Evolutionary conservation across 495 filamentous ascomycete genomes (phyloP).

Genomic region (Penicillium psychrofluorescens): DNA sequence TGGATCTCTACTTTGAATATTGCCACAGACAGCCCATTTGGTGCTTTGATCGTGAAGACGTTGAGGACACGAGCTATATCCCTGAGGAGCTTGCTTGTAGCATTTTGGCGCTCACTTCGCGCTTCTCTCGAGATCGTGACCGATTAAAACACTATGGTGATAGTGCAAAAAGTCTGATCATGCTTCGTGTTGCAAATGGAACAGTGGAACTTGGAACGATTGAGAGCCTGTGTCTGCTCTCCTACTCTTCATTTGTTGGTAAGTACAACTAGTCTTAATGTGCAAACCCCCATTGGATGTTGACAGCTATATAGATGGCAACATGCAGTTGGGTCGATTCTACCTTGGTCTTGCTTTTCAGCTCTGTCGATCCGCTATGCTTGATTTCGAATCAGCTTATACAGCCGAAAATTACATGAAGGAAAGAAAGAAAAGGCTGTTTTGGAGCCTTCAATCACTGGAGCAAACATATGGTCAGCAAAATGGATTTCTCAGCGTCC

Average conservation of each 20-base stretch:
- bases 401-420: slow-evolving; percentile 16
- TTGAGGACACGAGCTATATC: slow-evolving; percentile 25
- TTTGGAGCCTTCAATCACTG: slow-evolving; percentile 38
- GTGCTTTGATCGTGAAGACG: slow-evolving; percentile 39
- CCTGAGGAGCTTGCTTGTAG: slow-evolving; percentile 37
- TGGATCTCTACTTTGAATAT: slow-evolving; percentile 38
- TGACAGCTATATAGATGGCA: slow-evolving; percentile 26
- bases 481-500: slow-evolving; percentile 27
- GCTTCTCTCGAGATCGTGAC: slow-evolving; percentile 32
- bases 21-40: slow-evolving; percentile 43
- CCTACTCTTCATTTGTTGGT: slow-evolving; percentile 38
- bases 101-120: slow-evolving; percentile 33
- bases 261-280: background rate
- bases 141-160: slow-evolving; percentile 32
- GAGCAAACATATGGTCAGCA: slow-evolving; percentile 37
- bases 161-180: slow-evolving; percentile 34
- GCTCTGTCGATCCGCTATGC: slow-evolving; percentile 36
- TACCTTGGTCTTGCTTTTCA: slow-evolving; percentile 37
- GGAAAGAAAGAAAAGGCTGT: slow-evolving; percentile 37
- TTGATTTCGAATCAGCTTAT: slow-evolving; percentile 31
- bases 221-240: slow-evolving; percentile 37
- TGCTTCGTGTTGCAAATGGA: slow-evolving; percentile 41
- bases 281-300: background rate
- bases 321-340: slow-evolving; percentile 32
- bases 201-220: slow-evolving; percentile 38